Evolutionary conservation across 768 basidiomycete genomes (phyloP), one percentile per base, ranked within the genome.

Genomic region (Hypholoma sublateritium): DNA sequence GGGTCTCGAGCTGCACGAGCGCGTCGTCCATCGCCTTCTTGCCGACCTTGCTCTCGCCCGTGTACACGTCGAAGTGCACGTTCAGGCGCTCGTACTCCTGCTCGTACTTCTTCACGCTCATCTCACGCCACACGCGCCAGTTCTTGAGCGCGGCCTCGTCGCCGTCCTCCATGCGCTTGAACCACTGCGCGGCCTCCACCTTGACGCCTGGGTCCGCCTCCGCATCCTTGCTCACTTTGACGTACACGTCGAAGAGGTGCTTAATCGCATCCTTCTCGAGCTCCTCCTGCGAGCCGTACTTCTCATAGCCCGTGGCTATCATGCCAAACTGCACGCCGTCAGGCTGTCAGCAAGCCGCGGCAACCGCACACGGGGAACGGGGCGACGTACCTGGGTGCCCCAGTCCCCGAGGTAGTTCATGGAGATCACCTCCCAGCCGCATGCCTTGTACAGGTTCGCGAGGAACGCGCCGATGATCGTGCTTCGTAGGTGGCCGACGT

Each of bases 401-500:
- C 95, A 98, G 68, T 98, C 96, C 2, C 96, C 96, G 14, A 98
- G 82, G 70, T 99, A 99, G 70, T 99, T 99, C 73, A 98, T 77
- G 1, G 89, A 82, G 36, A 83, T 72, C n/a, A 95, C 94, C 6
- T 93, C 83, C 95, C 93, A 98, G 14, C 96, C 95, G 65, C 89
- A 93, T 6, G 92, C 82, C 67, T 87, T 88, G 79, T 98, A 96
- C 41, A 98, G 65, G 73, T 98, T 98, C 9, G 84, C 78, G 57
- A 98, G 72, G 77, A 97, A 97, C 0, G 92, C 89, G n/a, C 96
- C 96, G 67, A 98, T 96, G 70, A 99, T 99, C n/a, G 96, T 99
- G 53, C 93, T 95, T 37, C 96, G 84, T 58, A 98, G 75, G 72
- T 98, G 96, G 13, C 96, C 97, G 51, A 97, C 95, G 64, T 99